phyloP scores from a whole-genome alignment of 2,329 filamentous ascomycete genomes.

The Claviceps humidiphila region DNA sequence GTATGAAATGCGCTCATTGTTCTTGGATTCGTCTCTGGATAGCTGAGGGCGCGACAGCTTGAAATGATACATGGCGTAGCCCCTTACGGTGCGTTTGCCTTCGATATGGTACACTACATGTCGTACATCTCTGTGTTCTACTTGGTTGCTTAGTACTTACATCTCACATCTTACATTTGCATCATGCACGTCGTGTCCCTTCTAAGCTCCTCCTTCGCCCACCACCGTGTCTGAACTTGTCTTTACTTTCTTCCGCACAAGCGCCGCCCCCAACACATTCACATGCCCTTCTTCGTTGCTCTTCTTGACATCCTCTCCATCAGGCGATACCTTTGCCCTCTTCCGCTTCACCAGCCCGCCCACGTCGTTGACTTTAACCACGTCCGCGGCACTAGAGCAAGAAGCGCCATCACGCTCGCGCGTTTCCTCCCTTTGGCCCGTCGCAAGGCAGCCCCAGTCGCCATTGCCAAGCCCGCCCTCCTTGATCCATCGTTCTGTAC shows the following conservation, averaged over 20 bases:
- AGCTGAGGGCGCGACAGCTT: too few species aligned
- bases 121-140: too few species aligned
- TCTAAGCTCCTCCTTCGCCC: too few species aligned
- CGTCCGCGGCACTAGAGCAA: constrained; percentile 4
- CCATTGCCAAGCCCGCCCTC: constrained; percentile 45
- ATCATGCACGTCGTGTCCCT: neutral
- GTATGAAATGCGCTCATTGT: too few species aligned
- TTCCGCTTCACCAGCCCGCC: constrained; percentile 36
- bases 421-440: constrained; percentile 25
- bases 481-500: constrained; percentile 56
- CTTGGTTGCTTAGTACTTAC: too few species aligned
- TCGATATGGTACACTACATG: too few species aligned
- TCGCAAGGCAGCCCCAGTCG: constrained; percentile 38
- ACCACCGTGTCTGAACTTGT: constrained; percentile 2
- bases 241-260: constrained; percentile 47
- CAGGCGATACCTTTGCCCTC: constrained; percentile 22
- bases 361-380: constrained; percentile 32
- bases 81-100: too few species aligned
- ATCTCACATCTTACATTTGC: neutral
- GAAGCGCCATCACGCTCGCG: neutral
- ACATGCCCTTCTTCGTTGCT: constrained; percentile 27
- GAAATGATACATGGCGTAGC: too few species aligned
- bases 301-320: constrained; percentile 36
- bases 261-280: constrained; percentile 35
- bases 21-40: too few species aligned